Base-by-base conservation (phyloP, 2,329 filamentous ascomycete genomes). In the Blastomyces percursus region DNA sequence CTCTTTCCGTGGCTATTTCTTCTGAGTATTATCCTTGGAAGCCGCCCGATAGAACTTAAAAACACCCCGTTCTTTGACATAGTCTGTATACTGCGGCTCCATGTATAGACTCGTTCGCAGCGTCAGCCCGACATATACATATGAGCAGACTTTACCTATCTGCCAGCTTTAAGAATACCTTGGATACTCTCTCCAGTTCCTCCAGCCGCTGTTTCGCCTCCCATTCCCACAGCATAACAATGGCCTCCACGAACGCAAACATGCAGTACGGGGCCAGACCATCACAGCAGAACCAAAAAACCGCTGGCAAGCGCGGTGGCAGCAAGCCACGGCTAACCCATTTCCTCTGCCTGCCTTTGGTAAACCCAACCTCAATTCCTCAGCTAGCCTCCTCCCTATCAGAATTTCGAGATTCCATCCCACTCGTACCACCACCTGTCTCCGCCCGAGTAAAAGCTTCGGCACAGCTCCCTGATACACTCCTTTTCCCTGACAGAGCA, bases 331-430 rank as follows among this genome's bases (percentile, higher is more conserved):
- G 68, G n/a, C 67, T 75, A 16, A 79, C 78, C 0, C 78, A 80
- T 67, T 80, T 80, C 63, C 72, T 80, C 11, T 79, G 77, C 63
- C 68, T 80, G 7, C 78, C 91, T 1, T 82, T 96, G 7, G 79
- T 87, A 58, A 89, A 83, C 2, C 62, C 77, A 0, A 60, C 74
- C 8, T 89, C 86, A 1, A 80, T 84, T 16, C 79, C 83, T 0
- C 86, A 91, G 70, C 80, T 96, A 0, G 79, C 84, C n/a, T 73
- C 75, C 2, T 85, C 82, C 24, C 74, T 95, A 4, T 75, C 80
- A 5, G 70, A 78, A 7, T 92, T 95, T 71, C 80, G 78, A 63
- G 75, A 82, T 35, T 82, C 87, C 65, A 81, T 87, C 32, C 70
- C 70, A 27, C 65, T 56, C 51, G 61, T 60, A 52, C 21, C 62